A percentile compares a stretch with the other conserved stretches of the same genome.
phyloP scores from a whole-genome alignment of 805 yeast genomes.

The Diddensiella santjacobensis region DNA sequence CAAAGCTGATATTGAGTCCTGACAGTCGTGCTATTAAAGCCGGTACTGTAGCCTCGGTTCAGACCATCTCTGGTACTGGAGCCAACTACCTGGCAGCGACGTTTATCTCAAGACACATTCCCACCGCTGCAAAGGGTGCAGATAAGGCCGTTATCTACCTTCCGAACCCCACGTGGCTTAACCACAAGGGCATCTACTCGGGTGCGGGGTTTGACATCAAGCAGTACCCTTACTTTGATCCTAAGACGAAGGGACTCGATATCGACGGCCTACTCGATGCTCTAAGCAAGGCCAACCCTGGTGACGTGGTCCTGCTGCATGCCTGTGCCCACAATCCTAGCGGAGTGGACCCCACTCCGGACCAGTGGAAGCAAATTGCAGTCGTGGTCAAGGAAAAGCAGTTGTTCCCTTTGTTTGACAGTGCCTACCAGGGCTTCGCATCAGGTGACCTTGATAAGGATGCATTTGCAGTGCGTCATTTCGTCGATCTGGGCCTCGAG shows the following conservation, averaged over 20 bases:
- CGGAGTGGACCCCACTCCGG: constrained; percentile 85
- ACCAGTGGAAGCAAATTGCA: constrained; percentile 74
- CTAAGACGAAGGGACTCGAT: constrained; percentile 63
- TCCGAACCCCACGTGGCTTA: constrained; percentile 96
- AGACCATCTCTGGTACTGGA: constrained; percentile 83
- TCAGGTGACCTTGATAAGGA: constrained; percentile 80
- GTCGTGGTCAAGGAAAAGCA: constrained; percentile 53
- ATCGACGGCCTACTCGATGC: constrained; percentile 62
- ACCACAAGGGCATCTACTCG: constrained; percentile 81
- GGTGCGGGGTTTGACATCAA: constrained; percentile 63
- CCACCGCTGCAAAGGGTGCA: constrained; percentile 28
- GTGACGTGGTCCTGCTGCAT: constrained; percentile 79
- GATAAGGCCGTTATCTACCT: constrained; percentile 51
- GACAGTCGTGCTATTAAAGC: constrained; percentile 54
- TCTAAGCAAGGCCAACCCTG: constrained; percentile 63
- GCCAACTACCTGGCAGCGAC: constrained; percentile 86
- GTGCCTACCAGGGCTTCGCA: constrained; percentile 97
- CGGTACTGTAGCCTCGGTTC: constrained; percentile 55
- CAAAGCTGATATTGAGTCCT: constrained; percentile 62
- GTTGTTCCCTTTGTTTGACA: constrained; percentile 83
- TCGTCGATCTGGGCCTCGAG: constrained; percentile 50
- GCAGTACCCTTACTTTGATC: constrained; percentile 84
- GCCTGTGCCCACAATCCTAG: constrained; percentile 99
- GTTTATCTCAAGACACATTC: constrained; percentile 53
- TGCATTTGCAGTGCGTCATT: constrained; percentile 71